These are phyloP conservation scores for Sparassis latifolia DNA, from an alignment of 1,284 basidiomycete species.

Conservation along the genomic window DNA sequence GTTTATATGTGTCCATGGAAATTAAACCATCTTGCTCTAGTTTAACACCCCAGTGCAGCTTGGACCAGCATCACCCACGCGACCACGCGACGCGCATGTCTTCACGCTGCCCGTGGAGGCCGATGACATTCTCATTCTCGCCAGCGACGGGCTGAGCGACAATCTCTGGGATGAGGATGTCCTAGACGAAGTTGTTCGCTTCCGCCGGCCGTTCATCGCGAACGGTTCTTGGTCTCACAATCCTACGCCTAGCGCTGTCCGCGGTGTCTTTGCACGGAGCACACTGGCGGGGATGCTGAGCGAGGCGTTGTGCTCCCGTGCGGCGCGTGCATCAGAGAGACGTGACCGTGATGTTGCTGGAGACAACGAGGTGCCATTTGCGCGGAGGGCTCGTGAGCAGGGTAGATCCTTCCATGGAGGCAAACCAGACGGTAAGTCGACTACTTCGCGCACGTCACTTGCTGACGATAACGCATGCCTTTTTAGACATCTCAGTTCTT, in stretches of 20 bases:
- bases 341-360: constrained; percentile 13
- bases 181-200: constrained; percentile 78
- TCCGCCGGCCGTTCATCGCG: constrained; percentile 40
- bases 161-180: constrained; percentile 96
- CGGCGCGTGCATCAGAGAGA: constrained; percentile 51
- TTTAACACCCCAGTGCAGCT: constrained; percentile 93
- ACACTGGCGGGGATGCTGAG: constrained; percentile 61
- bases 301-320: constrained; percentile 68
- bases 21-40: constrained; percentile 24
- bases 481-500: constrained; percentile 53
- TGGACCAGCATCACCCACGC: constrained; percentile 69
- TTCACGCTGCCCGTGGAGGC: constrained; percentile 74
- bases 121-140: constrained; percentile 87
- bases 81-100: constrained; percentile 69
- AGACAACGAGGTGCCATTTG: constrained; percentile 57
- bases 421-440: constrained; percentile 64
- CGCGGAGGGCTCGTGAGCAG: constrained; percentile 54
- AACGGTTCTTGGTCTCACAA: constrained; percentile 2
- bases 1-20: constrained; percentile 3
- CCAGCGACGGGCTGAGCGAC: constrained; percentile 87
- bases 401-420: constrained; percentile 63
- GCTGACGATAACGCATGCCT: background rate
- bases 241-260: constrained; percentile 4
- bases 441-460: background rate
- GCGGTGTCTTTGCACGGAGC: constrained; percentile 37